Conservation (phyloP, 768 basidiomycete genomes). For the Pisolithus tinctorius region DNA sequence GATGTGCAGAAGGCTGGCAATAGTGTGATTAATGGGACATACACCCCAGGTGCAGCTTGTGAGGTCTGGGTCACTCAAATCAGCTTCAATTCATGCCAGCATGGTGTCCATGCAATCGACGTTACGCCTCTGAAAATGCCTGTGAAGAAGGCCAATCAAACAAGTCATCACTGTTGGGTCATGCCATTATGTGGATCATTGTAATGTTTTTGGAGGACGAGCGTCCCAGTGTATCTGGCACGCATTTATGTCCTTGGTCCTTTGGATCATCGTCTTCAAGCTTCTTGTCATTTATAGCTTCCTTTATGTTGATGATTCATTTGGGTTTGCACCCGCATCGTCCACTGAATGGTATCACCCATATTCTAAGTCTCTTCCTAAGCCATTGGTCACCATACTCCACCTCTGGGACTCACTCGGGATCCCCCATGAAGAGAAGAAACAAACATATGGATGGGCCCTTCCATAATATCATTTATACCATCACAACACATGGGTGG, state of each 20-base stretch:
- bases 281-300: constrained; percentile 17
- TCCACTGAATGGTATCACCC: constrained; percentile 12
- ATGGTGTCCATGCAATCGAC: too few relatives aligned
- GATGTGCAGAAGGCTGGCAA: too few relatives aligned
- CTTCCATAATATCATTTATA: too few relatives aligned
- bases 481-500: too few relatives aligned
- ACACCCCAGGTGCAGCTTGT: too few relatives aligned
- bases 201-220: constrained; percentile 18
- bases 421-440: constrained; percentile 32
- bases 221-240: constrained; percentile 21
- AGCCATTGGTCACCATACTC: not conserved
- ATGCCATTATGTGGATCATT: constrained; percentile 14
- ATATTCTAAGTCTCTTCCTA: constrained; percentile 13
- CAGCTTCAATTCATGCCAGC: too few relatives aligned
- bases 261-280: constrained; percentile 22
- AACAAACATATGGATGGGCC: constrained; percentile 30
- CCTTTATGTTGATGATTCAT: constrained; percentile 27
- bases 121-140: too few relatives aligned
- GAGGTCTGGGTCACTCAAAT: too few relatives aligned
- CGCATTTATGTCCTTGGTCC: constrained; percentile 27
- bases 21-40: too few relatives aligned
- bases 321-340: not conserved
- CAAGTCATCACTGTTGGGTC: constrained; percentile 27
- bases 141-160: constrained; percentile 37
- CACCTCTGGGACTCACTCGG: constrained; percentile 34